Evolutionary conservation across 2,329 filamentous ascomycete species (phyloP).

Genomic region (Colletotrichum sidae): DNA sequence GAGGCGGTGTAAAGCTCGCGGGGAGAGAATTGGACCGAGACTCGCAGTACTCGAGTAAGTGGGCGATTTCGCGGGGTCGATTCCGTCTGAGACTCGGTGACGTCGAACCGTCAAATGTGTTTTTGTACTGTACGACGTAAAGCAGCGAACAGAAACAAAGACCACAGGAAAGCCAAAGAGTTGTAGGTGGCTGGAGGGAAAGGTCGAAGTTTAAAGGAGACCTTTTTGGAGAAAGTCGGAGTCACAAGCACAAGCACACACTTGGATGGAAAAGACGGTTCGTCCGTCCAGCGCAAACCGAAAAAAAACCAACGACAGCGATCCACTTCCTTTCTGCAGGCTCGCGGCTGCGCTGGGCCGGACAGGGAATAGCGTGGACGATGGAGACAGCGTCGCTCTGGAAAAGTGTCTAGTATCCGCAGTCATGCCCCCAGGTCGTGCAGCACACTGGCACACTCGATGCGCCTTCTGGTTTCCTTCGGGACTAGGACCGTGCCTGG

Average conservation of each 20-base stretch:
- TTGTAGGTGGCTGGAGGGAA: not conserved
- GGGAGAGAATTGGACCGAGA: not conserved
- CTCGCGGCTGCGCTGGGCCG: slow-evolving; percentile 32
- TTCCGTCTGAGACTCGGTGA: slow-evolving; percentile 1
- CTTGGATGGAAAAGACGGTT: slow-evolving; percentile 17
- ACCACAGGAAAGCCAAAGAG: not conserved
- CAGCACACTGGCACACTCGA: not conserved
- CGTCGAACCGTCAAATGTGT: not conserved
- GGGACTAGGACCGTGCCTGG: not conserved
- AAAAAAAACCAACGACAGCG: slow-evolving; percentile 20
- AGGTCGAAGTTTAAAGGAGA: slow-evolving; percentile 18
- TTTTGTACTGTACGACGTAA: not conserved
- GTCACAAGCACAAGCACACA: slow-evolving; percentile 30
- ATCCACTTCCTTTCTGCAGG: slow-evolving; percentile 35
- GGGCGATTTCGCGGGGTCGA: not conserved
- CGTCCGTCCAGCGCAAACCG: slow-evolving; percentile 31
- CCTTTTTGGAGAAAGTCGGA: slow-evolving; percentile 20
- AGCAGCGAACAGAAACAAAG: not conserved
- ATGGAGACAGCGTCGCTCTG: not conserved
- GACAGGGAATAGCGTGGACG: slow-evolving; percentile 34
- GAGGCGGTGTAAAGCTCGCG: not conserved
- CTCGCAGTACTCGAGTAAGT: not conserved
- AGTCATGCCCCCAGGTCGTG: slow-evolving; percentile 34
- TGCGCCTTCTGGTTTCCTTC: not conserved
- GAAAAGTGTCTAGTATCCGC: slow-evolving; percentile 19